Conservation (phyloP, 371 early-diverging fungal species). For the Haplosporangium sp. region DNA sequence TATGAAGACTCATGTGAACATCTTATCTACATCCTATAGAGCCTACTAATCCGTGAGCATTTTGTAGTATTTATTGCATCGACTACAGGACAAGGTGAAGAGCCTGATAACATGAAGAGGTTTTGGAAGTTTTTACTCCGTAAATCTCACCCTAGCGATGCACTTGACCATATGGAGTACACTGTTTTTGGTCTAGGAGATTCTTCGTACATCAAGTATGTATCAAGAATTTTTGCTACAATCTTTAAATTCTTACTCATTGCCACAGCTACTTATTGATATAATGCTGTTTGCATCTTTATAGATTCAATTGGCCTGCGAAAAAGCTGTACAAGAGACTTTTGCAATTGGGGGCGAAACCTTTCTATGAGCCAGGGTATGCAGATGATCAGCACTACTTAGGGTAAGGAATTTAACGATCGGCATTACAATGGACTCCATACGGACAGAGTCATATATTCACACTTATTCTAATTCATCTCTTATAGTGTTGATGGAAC, state of each 20-base stretch:
- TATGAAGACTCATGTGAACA: neutral
- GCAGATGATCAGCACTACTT: constrained; percentile 98
- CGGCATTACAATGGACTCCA: neutral
- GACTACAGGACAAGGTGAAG: constrained; percentile 95
- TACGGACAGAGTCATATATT: neutral
- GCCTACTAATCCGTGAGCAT: constrained; percentile 68
- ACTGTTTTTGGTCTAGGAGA: constrained; percentile 97
- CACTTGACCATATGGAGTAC: constrained; percentile 74
- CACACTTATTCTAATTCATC: neutral
- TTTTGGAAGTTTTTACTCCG: constrained; percentile 93
- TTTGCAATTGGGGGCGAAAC: constrained; percentile 87
- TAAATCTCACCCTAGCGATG: constrained; percentile 77
- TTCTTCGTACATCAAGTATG: constrained; percentile 90
- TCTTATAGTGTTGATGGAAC: constrained; percentile 80
- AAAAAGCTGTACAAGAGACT: constrained; percentile 94
- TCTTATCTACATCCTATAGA: constrained; percentile 44
- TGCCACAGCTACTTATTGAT: neutral
- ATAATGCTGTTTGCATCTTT: neutral
- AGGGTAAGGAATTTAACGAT: constrained; percentile 68
- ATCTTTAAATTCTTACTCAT: no score
- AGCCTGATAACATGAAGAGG: constrained; percentile 92
- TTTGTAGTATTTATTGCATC: constrained; percentile 91
- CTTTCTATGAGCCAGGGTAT: constrained; percentile 82
- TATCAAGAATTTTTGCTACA: neutral
- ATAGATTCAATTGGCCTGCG: constrained; percentile 93